Base-by-base conservation (phyloP, 2,329 filamentous ascomycete genomes). In the Apiospora malaysiana region DNA sequence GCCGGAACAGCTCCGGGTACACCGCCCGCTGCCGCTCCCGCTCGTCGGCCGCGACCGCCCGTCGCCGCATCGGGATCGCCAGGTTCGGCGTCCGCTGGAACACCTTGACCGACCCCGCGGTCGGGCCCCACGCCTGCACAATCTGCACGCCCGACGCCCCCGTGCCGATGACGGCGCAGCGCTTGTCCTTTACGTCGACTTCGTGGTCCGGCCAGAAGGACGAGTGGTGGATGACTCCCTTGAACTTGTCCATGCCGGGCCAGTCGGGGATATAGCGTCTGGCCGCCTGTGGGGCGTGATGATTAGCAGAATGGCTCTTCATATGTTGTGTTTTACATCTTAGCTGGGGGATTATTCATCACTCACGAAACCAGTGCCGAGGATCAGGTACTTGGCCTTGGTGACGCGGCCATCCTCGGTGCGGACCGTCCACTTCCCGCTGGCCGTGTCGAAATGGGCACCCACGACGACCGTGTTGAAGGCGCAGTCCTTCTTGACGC, bases 81-180 rank as follows among this genome's bases (percentile, higher is more conserved):
- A 90, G 82, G 71, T 92, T 92, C 0, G 90, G 90, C 0, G 89
- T 92, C 8, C 91, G 85, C 74, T 92, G 89, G 77, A 91, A 91
- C 42, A 92, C 87, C 1, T 80, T 85, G 25, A 92, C 73, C 0
- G 84, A 77, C 8, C 81, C 84, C 0, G 84, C 88, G 7, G 83
- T 77, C 2, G 86, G 86, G 0, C 84, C 87, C 78, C 85, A 87
- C 71, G 87, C 89, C 73, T 92, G 90, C 0, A 86, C 85, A 43
- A 90, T 86, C 74, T 92, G 90, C 1, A 91, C 85, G 2, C 89
- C 90, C 0, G 88, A 88, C 0, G 89, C 87, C 0, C 90, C 90
- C 0, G 89, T 91, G 14, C 90, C 90, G 43, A 92, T 87, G 69
- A 92, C 84, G 21, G 85, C 90, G 66, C 88, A 85, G 16, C 85